Conservation (phyloP, 108 stramenopile genomes). For the Parmales sp. region DNA sequence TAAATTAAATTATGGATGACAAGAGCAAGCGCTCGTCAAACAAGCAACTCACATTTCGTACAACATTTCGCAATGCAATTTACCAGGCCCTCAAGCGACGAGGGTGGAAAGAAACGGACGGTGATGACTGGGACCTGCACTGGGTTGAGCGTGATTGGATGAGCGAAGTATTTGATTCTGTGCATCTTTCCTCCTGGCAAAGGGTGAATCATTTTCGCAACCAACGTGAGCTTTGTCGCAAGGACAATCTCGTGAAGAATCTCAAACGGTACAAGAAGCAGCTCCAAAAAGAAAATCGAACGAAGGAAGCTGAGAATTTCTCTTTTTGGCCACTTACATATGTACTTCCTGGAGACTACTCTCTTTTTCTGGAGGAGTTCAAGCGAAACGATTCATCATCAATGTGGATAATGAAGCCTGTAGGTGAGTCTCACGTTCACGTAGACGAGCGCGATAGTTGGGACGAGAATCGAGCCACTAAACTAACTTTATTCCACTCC, state of each 20-base stretch:
- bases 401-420: slow-evolving; percentile 62
- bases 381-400: neutral
- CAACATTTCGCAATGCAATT: slow-evolving; percentile 23
- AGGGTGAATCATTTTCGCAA: slow-evolving; percentile 41
- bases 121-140: slow-evolving; percentile 27
- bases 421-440: slow-evolving; percentile 47
- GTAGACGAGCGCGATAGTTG: too few species aligned
- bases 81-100: slow-evolving; percentile 23
- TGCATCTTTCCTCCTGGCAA: slow-evolving; percentile 32
- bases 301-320: slow-evolving; percentile 18
- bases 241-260: slow-evolving; percentile 46
- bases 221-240: slow-evolving; percentile 33
- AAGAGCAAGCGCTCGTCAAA: too few species aligned
- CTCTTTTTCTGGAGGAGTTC: slow-evolving; percentile 24
- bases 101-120: slow-evolving; percentile 32
- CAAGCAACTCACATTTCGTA: slow-evolving; percentile 14
- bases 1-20: too few species aligned
- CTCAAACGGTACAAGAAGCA: slow-evolving; percentile 30
- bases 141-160: slow-evolving; percentile 32
- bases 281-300: slow-evolving; percentile 25
- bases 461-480: too few species aligned
- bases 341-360: slow-evolving; percentile 46
- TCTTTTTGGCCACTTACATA: slow-evolving; percentile 42
- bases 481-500: too few species aligned
- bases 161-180: slow-evolving; percentile 17